Evolutionary conservation across 176 grass and related monocot genomes (phyloP), one percentile per base, ranked within the genome.

Genomic region (Pontederia crassipes): DNA sequence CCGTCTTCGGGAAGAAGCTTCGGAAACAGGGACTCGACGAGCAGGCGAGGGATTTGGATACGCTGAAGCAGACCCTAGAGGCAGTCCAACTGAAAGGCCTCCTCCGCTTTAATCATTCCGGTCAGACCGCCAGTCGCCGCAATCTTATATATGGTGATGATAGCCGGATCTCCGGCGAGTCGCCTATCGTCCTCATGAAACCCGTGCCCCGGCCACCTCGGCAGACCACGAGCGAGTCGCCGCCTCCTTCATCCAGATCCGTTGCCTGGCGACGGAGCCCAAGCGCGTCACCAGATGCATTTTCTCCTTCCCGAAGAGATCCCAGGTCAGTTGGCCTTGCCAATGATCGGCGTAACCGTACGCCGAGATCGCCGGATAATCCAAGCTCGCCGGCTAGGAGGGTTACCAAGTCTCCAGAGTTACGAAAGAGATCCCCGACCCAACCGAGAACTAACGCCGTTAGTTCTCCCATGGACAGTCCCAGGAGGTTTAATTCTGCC

Each of bases 1-100:
- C 68, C 0, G 32, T 82, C 18, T 76, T 82, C 28, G 79, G 67
- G 53, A 61, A 68, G 48, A 63, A 55, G 28, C 67, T 67, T 11
- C 68, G 68, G 70, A 71, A 67, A 10, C 63, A 67, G 29, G 45
- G 65, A 0, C 72, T 62, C 12, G 54, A 53, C 20, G 93, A 92
- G 57, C 87, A 87, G 0, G 61, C 76, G 0, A 71, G 81, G 15
- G 88, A 98, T 57, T 67, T 89, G 54, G 93, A 98, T 80, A 92
- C 88, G 4, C 71, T 98, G 3, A 98, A 98, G 80, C 93, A 98
- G 60, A 81, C 92, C 55, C 50, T 98, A 1, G 93, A 98, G 46
- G 88, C 88, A 2, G 65, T 98, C 24, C 93, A 98, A 71, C 84
- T 98, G 4, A 98, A 98, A 28, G 93, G 93, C 2, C 82, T 98